Evolutionary conservation across 2,329 filamentous ascomycete species (phyloP).

Genomic region (Pyrenochaeta sp.): DNA sequence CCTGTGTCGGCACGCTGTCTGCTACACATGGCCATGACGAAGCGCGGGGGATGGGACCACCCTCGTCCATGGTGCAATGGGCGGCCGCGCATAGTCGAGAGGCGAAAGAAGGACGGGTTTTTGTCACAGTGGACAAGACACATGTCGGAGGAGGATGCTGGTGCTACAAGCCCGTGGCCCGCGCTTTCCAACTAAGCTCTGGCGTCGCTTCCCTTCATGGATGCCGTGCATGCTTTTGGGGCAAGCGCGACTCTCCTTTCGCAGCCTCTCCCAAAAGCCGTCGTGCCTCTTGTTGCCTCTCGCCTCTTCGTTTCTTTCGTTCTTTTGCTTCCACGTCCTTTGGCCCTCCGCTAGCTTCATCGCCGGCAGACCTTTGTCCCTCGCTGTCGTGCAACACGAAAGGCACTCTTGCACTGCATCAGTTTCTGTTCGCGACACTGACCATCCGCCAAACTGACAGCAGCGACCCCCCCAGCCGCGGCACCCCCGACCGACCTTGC

Average conservation of each 20-base stretch:
- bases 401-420: constrained; percentile 22
- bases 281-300: constrained; percentile 10
- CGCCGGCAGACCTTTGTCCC: constrained; percentile 22
- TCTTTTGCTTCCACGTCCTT: too few species aligned
- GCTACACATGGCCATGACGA: not conserved
- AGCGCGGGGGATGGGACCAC: not conserved
- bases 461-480: constrained; percentile 30
- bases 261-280: constrained; percentile 25
- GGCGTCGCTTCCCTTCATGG: constrained; percentile 28
- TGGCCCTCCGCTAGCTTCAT: constrained; percentile 23
- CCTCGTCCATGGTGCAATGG: too few species aligned
- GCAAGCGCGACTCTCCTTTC: constrained; percentile 34
- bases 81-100: too few species aligned
- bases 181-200: constrained; percentile 21
- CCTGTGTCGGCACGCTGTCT: not conserved
- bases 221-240: constrained; percentile 16
- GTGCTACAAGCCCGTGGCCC: constrained; percentile 28
- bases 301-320: too few species aligned
- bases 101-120: not conserved
- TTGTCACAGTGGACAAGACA: constrained; percentile 12
- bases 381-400: constrained; percentile 38
- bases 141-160: constrained; percentile 13
- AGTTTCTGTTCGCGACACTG: constrained; percentile 36
- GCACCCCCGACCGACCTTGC: constrained; percentile 38
- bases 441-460: constrained; percentile 20